These are phyloP conservation scores for Inga oerstediana DNA, from an alignment of 306 rosid genomes.

Conservation along the genomic window DNA sequence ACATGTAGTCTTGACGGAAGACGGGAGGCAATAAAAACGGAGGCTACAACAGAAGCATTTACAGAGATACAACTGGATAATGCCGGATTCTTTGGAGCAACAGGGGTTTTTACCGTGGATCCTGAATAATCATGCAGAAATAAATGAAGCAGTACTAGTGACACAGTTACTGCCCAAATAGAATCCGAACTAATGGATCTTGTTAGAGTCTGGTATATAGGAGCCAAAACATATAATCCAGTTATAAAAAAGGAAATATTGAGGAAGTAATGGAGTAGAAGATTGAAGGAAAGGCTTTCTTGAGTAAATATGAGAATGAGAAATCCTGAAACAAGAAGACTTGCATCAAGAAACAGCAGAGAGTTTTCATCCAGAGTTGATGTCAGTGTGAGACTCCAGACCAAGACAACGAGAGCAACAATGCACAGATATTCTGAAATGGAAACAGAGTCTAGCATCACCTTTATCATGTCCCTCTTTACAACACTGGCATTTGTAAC, in stretches of 20 bases:
- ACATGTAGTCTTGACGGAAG: conserved; percentile 89
- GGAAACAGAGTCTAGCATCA: conserved; percentile 84
- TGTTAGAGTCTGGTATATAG: conserved; percentile 88
- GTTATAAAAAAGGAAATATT: conserved; percentile 76
- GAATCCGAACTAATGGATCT: conserved; percentile 93
- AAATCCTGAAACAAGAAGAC: conserved; percentile 83
- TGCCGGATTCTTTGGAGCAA: conserved; percentile 64
- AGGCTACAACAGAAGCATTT: conserved; percentile 90
- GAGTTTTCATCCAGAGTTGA: conserved; percentile 74
- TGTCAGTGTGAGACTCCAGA: conserved; percentile 77
- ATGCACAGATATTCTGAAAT: conserved; percentile 88
- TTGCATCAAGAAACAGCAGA: conserved; percentile 65
- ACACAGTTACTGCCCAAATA: conserved; percentile 72
- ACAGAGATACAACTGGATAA: conserved; percentile 82
- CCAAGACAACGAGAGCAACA: conserved; percentile 81
- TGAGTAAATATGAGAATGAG: conserved; percentile 71
- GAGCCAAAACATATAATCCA: conserved; percentile 80
- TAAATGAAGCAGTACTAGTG: conserved; percentile 81
- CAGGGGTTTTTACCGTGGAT: conserved; percentile 71
- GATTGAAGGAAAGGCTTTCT: conserved; percentile 74
- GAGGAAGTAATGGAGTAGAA: conserved; percentile 67
- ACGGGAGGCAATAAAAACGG: conserved; percentile 83
- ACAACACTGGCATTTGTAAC: conserved; percentile 92
- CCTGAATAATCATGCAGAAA: conserved; percentile 89
- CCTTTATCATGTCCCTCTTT: conserved; percentile 78